These are phyloP conservation scores for Thuidium tamariscinum DNA, from an alignment of 225 moss, liverwort and hornwort genomes.

Conservation along the genomic window DNA sequence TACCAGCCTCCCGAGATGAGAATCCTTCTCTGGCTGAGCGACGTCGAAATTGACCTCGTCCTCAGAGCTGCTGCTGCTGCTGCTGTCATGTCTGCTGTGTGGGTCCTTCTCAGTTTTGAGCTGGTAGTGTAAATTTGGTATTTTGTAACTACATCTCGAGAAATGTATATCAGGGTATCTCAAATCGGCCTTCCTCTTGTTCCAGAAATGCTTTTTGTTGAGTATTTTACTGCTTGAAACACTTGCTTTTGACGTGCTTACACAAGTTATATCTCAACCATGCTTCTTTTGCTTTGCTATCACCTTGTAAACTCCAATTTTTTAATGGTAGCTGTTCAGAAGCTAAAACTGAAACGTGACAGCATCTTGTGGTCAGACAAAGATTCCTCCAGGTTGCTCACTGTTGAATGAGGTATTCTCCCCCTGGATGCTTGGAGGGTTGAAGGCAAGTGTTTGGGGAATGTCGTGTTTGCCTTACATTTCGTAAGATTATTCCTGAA, in stretches of 20 bases:
- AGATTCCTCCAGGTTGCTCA: neutral
- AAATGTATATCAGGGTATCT: neutral
- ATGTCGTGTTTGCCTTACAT: neutral
- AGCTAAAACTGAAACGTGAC: neutral
- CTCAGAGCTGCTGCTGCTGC: neutral
- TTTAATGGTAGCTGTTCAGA: neutral
- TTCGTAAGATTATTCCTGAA: neutral
- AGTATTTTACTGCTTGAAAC: neutral
- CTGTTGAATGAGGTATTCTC: neutral
- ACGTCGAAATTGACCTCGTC: slow-evolving; percentile 1
- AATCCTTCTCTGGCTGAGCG: slow-evolving; percentile 46
- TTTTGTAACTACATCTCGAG: slow-evolving; percentile 7
- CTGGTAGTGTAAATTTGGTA: neutral
- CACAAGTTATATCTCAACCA: neutral
- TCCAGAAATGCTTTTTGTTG: neutral
- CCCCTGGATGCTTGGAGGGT: neutral
- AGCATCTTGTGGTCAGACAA: neutral
- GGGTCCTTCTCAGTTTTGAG: neutral
- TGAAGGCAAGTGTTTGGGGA: neutral
- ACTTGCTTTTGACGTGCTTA: neutral
- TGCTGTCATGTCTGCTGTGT: neutral
- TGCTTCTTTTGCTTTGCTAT: neutral
- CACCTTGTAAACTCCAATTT: neutral
- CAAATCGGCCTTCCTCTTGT: neutral
- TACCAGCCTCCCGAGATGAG: slow-evolving; percentile 47